Evolutionary conservation across 768 basidiomycete genomes (phyloP).

Genomic region (Hygrophorus pudorinus): DNA sequence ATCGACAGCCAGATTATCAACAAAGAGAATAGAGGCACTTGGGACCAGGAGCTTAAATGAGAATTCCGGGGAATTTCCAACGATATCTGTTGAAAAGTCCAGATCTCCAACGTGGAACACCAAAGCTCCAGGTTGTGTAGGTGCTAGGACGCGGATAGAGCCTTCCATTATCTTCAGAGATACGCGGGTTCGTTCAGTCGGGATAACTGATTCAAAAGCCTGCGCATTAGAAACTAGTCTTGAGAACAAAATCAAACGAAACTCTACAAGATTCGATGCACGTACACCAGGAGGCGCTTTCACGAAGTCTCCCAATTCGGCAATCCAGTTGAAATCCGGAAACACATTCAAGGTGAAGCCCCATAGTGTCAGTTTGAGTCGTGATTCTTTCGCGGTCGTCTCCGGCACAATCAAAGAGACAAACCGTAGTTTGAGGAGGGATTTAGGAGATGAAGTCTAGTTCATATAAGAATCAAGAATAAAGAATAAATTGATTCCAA

Average conservation of each 20-base stretch:
- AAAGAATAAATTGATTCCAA: not conserved
- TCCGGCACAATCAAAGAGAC: slow-evolving; percentile 51
- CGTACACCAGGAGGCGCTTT: slow-evolving; percentile 86
- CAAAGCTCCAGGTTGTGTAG: slow-evolving; percentile 52
- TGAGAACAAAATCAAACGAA: not conserved
- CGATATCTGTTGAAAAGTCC: slow-evolving; percentile 63
- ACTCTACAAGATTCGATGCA: slow-evolving; percentile 8
- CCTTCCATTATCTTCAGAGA: slow-evolving; percentile 56
- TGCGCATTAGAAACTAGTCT: slow-evolving; percentile 9
- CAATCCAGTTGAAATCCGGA: slow-evolving; percentile 53
- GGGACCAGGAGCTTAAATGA: slow-evolving; percentile 39
- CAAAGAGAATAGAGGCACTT: slow-evolving; percentile 36
- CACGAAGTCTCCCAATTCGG: slow-evolving; percentile 51
- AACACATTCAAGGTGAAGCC: slow-evolving; percentile 55
- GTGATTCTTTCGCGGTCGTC: slow-evolving; percentile 69
- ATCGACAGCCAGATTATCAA: slow-evolving; percentile 35
- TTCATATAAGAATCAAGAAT: slow-evolving; percentile 2
- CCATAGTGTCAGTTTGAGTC: slow-evolving; percentile 50
- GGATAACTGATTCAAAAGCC: slow-evolving; percentile 92
- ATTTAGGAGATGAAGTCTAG: slow-evolving; percentile 36
- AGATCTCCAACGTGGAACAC: slow-evolving; percentile 55
- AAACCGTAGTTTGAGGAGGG: slow-evolving; percentile 56
- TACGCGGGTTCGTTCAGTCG: slow-evolving; percentile 75
- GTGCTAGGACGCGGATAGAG: slow-evolving; percentile 51
- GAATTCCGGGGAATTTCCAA: slow-evolving; percentile 53